These are phyloP conservation scores for Parachlorella kessleri DNA, from an alignment of 139 green algal species.

Conservation along the genomic window DNA sequence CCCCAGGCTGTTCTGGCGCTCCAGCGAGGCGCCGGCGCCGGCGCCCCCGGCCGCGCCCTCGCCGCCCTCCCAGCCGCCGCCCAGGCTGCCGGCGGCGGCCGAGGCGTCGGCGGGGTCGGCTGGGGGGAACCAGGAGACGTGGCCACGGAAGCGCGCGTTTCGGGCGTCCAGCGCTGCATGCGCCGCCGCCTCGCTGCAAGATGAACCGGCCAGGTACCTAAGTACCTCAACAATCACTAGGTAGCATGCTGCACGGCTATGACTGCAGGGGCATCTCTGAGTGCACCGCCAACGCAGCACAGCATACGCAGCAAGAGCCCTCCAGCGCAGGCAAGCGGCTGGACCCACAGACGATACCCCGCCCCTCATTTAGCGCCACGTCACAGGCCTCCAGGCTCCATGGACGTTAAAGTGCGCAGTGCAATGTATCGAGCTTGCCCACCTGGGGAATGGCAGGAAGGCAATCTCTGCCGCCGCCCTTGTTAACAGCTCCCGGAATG, in stretches of 20 bases:
- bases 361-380: too few relatives aligned
- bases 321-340: too few relatives aligned
- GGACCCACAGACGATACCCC: too few relatives aligned
- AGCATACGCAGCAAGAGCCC: too few relatives aligned
- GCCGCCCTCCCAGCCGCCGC: background rate
- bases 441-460: conserved; percentile 54
- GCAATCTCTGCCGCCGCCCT: conserved; percentile 53
- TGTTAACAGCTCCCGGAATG: conserved; percentile 35
- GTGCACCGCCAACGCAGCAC: too few relatives aligned
- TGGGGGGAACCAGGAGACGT: conserved; percentile 13
- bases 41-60: background rate
- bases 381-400: too few relatives aligned
- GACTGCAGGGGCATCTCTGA: too few relatives aligned
- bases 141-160: conserved; percentile 55
- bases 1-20: conserved; percentile 2
- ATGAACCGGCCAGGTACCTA: too few relatives aligned
- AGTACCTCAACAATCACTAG: too few relatives aligned
- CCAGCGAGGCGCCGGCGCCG: background rate
- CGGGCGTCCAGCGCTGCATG: conserved; percentile 67
- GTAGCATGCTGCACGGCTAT: too few relatives aligned
- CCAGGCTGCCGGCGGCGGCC: background rate
- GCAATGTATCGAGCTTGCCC: too few relatives aligned
- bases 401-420: too few relatives aligned
- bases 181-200: conserved; percentile 46
- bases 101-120: background rate